Percentiles rank a stretch among this genome's conserved stretches.
These are phyloP conservation scores for Russula emetica DNA, from an alignment of 768 basidiomycete species.

Conservation along the genomic window DNA sequence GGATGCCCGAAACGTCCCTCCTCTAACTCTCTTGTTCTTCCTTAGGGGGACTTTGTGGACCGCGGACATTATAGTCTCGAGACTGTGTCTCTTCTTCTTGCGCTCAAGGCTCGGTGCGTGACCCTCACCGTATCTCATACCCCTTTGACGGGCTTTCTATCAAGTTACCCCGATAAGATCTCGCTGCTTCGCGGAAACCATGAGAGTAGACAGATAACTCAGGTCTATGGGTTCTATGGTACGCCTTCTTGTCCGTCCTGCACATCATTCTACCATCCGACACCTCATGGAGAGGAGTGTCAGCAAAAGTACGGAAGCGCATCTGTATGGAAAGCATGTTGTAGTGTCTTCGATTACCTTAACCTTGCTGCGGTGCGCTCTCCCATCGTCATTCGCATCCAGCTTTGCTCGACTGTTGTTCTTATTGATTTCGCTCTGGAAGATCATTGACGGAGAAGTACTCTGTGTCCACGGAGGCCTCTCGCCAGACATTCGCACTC, in stretches of 20 bases:
- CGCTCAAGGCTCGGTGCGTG: slow-evolving; percentile 78
- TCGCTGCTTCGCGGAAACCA: slow-evolving; percentile 93
- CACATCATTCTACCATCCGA: slow-evolving; percentile 10
- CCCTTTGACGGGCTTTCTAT: background rate
- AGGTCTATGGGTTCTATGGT: slow-evolving; percentile 99
- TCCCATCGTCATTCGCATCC: background rate
- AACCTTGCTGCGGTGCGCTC: slow-evolving; percentile 83
- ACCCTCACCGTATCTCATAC: background rate
- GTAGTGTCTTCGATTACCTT: slow-evolving; percentile 92
- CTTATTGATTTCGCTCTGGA: background rate
- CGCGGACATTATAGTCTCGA: slow-evolving; percentile 94
- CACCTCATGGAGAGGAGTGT: slow-evolving; percentile 69
- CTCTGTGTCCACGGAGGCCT: slow-evolving; percentile 96
- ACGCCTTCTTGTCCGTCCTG: slow-evolving; percentile 28
- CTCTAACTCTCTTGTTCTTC: background rate
- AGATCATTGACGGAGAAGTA: slow-evolving; percentile 93
- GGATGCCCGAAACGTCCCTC: slow-evolving; percentile 20
- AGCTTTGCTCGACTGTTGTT: background rate
- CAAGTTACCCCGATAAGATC: slow-evolving; percentile 88
- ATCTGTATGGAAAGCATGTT: slow-evolving; percentile 95
- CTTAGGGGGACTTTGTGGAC: slow-evolving; percentile 95
- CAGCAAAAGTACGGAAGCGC: slow-evolving; percentile 97
- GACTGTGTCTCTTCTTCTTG: slow-evolving; percentile 84
- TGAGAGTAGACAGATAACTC: slow-evolving; percentile 95
- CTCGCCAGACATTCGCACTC: slow-evolving; percentile 90